phyloP scores from a whole-genome alignment of 2,329 filamentous ascomycete species.

The Claviceps digitariae region DNA sequence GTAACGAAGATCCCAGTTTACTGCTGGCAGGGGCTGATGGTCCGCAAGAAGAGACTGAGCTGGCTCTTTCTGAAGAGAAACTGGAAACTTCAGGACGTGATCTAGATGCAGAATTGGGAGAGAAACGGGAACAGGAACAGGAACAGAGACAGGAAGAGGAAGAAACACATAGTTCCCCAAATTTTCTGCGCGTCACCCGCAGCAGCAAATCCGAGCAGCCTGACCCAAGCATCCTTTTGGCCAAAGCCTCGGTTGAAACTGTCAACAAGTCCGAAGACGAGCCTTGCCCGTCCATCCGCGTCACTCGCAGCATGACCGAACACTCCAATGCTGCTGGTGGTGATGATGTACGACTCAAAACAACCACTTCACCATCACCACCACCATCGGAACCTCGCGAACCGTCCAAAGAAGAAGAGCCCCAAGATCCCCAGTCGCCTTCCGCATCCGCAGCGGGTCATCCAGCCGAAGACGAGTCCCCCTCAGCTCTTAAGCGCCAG shows the following conservation, averaged over 20 bases:
- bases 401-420: constrained; percentile 4
- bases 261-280: constrained; percentile 1
- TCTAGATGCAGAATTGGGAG: neutral
- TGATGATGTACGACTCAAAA: neutral
- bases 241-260: constrained; percentile 8
- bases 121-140: neutral
- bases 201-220: constrained; percentile 12
- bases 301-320: constrained; percentile 14
- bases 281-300: neutral
- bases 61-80: neutral
- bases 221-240: constrained; percentile 15
- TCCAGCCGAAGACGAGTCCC: constrained; percentile 15
- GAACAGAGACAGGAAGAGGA: neutral
- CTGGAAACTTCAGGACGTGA: neutral
- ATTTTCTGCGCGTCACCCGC: constrained; percentile 14
- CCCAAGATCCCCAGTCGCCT: constrained; percentile 8
- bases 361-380: neutral
- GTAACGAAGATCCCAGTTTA: constrained; percentile 17
- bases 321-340: constrained; percentile 5
- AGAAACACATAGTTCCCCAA: neutral
- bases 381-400: neutral
- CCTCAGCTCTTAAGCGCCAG: constrained; percentile 28
- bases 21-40: constrained; percentile 11
- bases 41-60: neutral
- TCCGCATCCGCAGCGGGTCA: constrained; percentile 6